A percentile compares a stretch with the other conserved stretches of the same genome.
phyloP scores from a whole-genome alignment of 441 rosid genomes.

The Macaranga tanarius region DNA sequence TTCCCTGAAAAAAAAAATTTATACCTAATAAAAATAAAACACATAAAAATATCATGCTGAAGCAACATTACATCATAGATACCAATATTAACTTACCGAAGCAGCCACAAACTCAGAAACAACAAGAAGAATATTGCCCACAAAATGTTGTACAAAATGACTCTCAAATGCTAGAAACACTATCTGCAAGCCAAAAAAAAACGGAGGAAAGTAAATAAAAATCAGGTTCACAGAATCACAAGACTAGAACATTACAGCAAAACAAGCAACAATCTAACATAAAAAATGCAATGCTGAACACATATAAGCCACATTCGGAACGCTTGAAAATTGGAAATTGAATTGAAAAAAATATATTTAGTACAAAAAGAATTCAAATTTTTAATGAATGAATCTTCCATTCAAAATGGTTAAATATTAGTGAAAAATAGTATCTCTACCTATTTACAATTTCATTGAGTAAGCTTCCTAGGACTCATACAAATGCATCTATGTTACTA shows the following conservation, averaged over 20 bases:
- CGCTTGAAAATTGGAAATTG: too few relatives aligned
- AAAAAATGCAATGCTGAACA: background rate
- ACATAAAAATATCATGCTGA: background rate
- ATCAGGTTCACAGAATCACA: background rate
- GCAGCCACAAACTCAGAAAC: conserved; percentile 48
- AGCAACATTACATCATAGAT: conserved; percentile 4
- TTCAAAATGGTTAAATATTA: too few relatives aligned
- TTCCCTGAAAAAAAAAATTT: conserved; percentile 44
- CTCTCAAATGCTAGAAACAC: conserved; percentile 41
- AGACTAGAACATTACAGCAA: background rate
- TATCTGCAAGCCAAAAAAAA: conserved; percentile 39
- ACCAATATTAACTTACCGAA: conserved; percentile 44
- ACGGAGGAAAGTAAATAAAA: background rate
- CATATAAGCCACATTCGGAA: too few relatives aligned
- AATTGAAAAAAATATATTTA: too few relatives aligned
- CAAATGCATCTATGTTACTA: too few relatives aligned
- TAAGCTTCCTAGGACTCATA: too few relatives aligned
- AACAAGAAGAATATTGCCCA: conserved; percentile 55
- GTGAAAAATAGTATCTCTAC: too few relatives aligned
- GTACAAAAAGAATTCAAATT: too few relatives aligned
- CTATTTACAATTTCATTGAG: too few relatives aligned
- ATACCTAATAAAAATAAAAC: conserved; percentile 4
- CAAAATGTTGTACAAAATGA: conserved; percentile 59
- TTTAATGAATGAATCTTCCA: too few relatives aligned
- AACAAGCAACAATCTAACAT: too few relatives aligned